Base-by-base conservation (phyloP, 2,329 filamentous ascomycete species). In the Verticillium nonalfalfae region DNA sequence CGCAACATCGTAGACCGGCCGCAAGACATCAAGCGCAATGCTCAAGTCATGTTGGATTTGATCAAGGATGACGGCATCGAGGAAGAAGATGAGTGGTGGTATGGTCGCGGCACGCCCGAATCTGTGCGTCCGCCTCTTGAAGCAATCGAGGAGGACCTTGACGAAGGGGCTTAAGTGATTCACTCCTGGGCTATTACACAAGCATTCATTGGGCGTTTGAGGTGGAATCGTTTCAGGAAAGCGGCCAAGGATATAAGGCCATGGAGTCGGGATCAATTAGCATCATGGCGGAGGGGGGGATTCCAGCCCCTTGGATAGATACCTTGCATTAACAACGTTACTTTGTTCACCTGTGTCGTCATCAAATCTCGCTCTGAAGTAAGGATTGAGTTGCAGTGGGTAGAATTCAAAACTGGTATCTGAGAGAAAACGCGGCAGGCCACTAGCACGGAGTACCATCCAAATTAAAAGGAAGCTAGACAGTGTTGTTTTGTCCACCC, bases 31-130 rank as follows among this genome's bases (percentile, higher is more conserved):
- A 86, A 85, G 69, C 80, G 85, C 50, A 88, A 88, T 61, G 82
- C 81, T 13, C 80, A 85, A 64, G 81, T 88, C 31, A 80, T 89
- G 73, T 73, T 87, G 60, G 84, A 88, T 63, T 75, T 89, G n/a
- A 88, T 89, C 65, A 79, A 81, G 57, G 85, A 88, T 63, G 83
- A 87, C 60, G 84, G 82, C 18, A 73, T 81, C 21, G 80, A 81
- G 21, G 81, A 85, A 60, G 80, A 86, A 69, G 85, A 88, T 64
- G 81, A 87, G 65, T 88, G 85, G 84, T 81, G 81, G 76, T 86
- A 86, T 66, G 83, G 84, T 56, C 78, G 78, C 59, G 75, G 73
- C 38, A 78, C 79, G 2, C 78, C 81, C n/a, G 81, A 82, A 36
- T 83, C 81, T n/a, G 76, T 85, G 56, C 78, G 79, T 40, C 82